Percentiles rank a stretch among this genome's conserved stretches.
Conservation (phyloP, 176 grass and related monocot genomes). For the Bonia amplexicaulis region DNA sequence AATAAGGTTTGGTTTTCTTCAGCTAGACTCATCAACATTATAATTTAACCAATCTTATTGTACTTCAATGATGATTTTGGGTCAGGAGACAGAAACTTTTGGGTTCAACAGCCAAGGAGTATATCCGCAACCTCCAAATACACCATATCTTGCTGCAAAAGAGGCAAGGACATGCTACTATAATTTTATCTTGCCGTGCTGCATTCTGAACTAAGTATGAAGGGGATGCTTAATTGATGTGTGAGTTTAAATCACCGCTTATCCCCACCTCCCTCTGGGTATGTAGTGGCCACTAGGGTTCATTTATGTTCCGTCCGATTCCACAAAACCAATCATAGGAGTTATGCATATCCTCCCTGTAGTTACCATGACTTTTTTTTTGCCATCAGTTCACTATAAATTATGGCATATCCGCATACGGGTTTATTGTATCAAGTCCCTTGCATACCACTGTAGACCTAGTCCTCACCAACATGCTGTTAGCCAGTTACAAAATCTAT, state of each 20-base stretch:
- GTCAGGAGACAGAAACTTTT: constrained; percentile 41
- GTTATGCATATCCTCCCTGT: background rate
- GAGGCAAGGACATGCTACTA: constrained; percentile 45
- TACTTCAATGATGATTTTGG: constrained; percentile 25
- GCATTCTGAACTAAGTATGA: background rate
- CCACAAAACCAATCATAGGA: background rate
- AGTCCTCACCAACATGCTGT: background rate
- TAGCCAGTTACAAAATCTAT: background rate
- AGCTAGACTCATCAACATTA: background rate
- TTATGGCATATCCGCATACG: background rate
- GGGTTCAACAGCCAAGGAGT: constrained; percentile 58
- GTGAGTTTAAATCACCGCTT: background rate
- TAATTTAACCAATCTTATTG: background rate
- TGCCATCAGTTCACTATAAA: background rate
- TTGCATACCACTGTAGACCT: background rate
- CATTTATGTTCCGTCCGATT: background rate
- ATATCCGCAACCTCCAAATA: constrained; percentile 52
- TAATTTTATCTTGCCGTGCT: background rate
- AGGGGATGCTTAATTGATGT: background rate
- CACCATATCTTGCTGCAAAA: constrained; percentile 53
- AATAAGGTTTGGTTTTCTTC: constrained; percentile 46
- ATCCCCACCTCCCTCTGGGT: background rate
- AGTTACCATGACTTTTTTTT: background rate
- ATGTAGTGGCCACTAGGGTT: background rate
- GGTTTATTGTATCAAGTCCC: background rate